Percentiles rank a stretch among this genome's conserved stretches.
Evolutionary conservation across 805 yeast genomes (phyloP).

Genomic region (Grigorovia humatica): DNA sequence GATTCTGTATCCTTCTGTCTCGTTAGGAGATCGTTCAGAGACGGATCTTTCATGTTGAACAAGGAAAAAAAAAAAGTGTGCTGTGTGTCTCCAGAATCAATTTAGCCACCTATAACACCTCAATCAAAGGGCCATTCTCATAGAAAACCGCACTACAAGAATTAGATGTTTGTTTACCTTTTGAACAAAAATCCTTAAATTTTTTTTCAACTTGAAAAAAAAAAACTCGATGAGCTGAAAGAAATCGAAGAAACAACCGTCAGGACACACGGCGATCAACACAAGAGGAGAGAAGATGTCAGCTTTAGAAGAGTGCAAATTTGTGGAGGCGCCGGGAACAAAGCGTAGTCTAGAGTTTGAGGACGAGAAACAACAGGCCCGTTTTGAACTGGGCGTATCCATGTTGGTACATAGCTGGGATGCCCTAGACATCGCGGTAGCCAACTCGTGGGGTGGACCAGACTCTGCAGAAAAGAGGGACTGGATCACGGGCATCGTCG

Average conservation of each 20-base stretch:
- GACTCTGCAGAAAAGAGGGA: conserved; percentile 85
- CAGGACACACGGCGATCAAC: background rate
- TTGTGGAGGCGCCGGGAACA: conserved; percentile 42
- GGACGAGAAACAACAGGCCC: conserved; percentile 64
- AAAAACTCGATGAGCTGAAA: background rate
- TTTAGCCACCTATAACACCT: too few relatives aligned
- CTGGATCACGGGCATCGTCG: conserved; percentile 78
- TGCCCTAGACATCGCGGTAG: conserved; percentile 78
- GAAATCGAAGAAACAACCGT: background rate
- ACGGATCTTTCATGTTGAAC: background rate
- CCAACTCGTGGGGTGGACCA: conserved; percentile 92
- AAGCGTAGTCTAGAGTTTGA: conserved; percentile 31
- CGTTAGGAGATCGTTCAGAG: background rate
- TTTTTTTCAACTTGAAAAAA: too few relatives aligned
- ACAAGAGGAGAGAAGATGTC: conserved; percentile 1
- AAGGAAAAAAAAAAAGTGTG: too few relatives aligned
- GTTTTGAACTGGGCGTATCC: conserved; percentile 86
- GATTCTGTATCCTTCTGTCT: conserved; percentile 3
- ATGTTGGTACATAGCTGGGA: conserved; percentile 91
- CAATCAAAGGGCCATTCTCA: too few relatives aligned
- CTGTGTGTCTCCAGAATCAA: too few relatives aligned
- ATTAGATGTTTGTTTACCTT: too few relatives aligned
- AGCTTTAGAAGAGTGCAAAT: conserved; percentile 34
- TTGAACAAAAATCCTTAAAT: too few relatives aligned
- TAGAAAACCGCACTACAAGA: too few relatives aligned